phyloP scores from a whole-genome alignment of 192 early-diverging fungal genomes.

The Backusella circina region DNA sequence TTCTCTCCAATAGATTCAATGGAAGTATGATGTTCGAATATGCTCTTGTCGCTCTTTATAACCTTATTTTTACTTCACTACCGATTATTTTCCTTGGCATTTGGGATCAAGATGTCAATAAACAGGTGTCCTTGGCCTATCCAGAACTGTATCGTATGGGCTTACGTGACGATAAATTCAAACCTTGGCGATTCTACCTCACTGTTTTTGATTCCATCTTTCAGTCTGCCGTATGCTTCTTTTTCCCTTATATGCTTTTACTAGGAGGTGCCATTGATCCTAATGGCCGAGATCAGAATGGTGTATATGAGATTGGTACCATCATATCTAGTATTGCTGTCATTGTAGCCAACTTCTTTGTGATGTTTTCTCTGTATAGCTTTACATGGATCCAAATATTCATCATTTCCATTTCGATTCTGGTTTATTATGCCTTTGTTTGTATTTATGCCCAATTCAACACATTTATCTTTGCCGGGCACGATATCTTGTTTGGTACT shows the following conservation, averaged over 20 bases:
- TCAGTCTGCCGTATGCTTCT: constrained; percentile 69
- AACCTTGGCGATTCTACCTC: constrained; percentile 70
- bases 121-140: constrained; percentile 58
- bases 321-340: constrained; percentile 70
- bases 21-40: constrained; percentile 81
- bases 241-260: constrained; percentile 58
- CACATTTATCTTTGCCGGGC: constrained; percentile 34
- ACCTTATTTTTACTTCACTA: constrained; percentile 81
- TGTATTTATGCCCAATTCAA: constrained; percentile 54
- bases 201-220: constrained; percentile 67
- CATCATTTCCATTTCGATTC: constrained; percentile 45
- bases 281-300: constrained; percentile 38
- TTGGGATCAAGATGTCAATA: constrained; percentile 82
- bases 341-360: constrained; percentile 76
- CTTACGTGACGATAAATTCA: constrained; percentile 71
- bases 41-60: constrained; percentile 81
- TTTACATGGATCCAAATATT: constrained; percentile 72
- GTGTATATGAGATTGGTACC: constrained; percentile 68
- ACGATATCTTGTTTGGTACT: constrained; percentile 55
- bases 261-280: constrained; percentile 39
- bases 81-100: constrained; percentile 69
- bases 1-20: constrained; percentile 56
- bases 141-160: constrained; percentile 85
- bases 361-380: constrained; percentile 68
- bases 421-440: constrained; percentile 57